These are phyloP conservation scores for Iberis pinnata DNA, from an alignment of 345 rosid genomes.

Conservation along the genomic window DNA sequence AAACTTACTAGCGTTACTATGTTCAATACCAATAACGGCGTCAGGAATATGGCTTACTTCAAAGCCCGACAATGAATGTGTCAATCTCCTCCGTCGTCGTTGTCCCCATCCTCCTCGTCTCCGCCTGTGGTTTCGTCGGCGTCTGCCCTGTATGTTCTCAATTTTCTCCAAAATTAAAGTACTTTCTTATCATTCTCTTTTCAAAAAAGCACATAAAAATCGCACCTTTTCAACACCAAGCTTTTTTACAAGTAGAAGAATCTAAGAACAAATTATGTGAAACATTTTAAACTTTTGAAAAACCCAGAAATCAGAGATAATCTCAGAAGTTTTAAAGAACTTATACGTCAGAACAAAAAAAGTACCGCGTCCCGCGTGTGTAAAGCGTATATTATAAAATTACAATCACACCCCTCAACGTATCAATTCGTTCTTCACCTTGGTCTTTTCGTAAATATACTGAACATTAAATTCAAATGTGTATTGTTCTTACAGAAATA, in stretches of 20 bases:
- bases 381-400: neutral
- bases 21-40: neutral
- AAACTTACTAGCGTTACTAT: neutral
- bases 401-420: conserved; percentile 19
- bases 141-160: no score
- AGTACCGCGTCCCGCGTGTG: conserved; percentile 11
- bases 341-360: neutral
- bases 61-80: neutral
- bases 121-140: neutral
- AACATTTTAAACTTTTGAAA: no score
- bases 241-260: no score
- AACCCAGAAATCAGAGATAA: no score
- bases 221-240: no score
- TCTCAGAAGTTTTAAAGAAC: neutral
- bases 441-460: neutral
- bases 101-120: neutral
- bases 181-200: no score
- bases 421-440: neutral
- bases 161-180: no score
- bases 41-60: neutral
- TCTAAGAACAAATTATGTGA: no score
- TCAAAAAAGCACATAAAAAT: no score
- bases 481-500: neutral
- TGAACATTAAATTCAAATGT: neutral
- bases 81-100: neutral